Conservation (phyloP, 352 stramenopile species). For the Aphanomyces astaci region DNA sequence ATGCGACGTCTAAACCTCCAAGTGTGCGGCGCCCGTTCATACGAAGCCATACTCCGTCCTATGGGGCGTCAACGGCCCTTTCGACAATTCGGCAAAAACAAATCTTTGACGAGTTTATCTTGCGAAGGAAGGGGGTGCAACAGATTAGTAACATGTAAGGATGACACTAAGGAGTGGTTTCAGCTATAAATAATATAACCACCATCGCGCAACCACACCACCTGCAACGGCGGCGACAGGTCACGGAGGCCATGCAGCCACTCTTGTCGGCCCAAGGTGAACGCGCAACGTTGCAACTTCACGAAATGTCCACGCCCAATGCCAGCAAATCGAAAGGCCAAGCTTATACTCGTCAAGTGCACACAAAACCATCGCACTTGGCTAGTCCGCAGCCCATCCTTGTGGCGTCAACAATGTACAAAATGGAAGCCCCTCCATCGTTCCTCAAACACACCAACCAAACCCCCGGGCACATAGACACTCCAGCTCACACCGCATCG, state of each 20-base stretch:
- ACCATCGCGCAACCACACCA: background rate
- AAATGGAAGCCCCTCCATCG: background rate
- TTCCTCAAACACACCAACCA: background rate
- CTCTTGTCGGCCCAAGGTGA: background rate
- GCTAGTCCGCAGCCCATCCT: background rate
- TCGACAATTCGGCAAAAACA: background rate
- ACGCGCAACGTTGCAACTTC: background rate
- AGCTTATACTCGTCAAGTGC: background rate
- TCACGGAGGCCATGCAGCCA: background rate
- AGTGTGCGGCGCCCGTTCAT: background rate
- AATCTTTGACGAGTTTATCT: background rate
- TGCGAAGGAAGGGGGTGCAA: background rate
- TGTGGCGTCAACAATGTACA: background rate
- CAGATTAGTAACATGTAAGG: too few relatives aligned
- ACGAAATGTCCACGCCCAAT: background rate
- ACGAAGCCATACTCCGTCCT: background rate
- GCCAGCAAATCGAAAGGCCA: background rate
- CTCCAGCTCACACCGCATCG: too few relatives aligned
- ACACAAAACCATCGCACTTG: conserved; percentile 1
- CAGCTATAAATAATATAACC: background rate
- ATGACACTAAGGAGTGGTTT: too few relatives aligned
- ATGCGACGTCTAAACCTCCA: background rate
- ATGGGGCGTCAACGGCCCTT: background rate
- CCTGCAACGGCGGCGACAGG: too few relatives aligned
- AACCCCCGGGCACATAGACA: too few relatives aligned